phyloP scores from a whole-genome alignment of 192 early-diverging fungal species.

The Entomortierella lignicola region DNA sequence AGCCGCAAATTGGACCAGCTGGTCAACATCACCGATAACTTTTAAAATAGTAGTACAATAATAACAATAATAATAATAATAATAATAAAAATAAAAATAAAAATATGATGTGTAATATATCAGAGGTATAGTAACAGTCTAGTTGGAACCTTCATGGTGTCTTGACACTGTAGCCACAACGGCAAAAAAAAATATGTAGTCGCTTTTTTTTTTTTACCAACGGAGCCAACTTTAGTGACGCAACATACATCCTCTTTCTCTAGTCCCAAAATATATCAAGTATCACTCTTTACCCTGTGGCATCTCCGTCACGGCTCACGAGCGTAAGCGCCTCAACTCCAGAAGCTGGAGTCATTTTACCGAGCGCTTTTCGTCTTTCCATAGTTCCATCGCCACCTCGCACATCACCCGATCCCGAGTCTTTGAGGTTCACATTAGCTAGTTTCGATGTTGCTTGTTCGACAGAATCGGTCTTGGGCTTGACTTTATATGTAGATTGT shows the following conservation, averaged over 20 bases:
- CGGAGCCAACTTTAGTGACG: neutral
- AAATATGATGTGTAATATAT: too few relatives aligned
- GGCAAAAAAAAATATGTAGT: too few relatives aligned
- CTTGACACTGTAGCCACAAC: too few relatives aligned
- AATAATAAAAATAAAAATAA: too few relatives aligned
- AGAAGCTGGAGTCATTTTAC: constrained; percentile 3
- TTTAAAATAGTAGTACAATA: too few relatives aligned
- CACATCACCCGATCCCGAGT: neutral
- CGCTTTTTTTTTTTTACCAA: neutral
- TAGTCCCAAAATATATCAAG: neutral
- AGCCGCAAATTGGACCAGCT: neutral
- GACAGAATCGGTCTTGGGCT: constrained; percentile 9
- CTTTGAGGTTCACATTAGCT: neutral
- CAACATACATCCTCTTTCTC: neutral
- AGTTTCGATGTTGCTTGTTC: neutral
- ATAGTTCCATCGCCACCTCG: neutral
- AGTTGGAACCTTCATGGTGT: too few relatives aligned
- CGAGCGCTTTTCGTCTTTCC: constrained; percentile 26
- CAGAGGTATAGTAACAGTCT: too few relatives aligned
- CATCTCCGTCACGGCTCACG: constrained; percentile 45
- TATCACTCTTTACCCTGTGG: constrained; percentile 42
- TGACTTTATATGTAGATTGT: constrained; percentile 44
- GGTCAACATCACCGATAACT: neutral
- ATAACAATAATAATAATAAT: too few relatives aligned
- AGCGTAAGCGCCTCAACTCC: constrained; percentile 37